Conservation (phyloP, 345 rosid species). For the Eucalyptus regnans region DNA sequence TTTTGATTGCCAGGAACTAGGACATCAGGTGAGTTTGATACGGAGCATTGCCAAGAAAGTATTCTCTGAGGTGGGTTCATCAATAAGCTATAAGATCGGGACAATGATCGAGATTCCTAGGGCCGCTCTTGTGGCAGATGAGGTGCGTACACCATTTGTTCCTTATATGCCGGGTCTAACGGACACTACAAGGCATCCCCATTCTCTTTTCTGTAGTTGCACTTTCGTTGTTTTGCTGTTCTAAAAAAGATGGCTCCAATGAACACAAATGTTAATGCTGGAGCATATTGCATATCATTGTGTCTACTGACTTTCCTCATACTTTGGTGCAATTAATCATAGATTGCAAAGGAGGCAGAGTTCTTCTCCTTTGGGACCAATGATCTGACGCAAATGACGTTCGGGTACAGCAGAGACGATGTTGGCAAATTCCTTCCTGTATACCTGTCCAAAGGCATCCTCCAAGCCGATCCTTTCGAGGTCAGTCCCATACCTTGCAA, state of each 20-base stretch:
- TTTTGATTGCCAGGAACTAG: slow-evolving; percentile 45
- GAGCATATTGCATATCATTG: neutral
- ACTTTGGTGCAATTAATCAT: neutral
- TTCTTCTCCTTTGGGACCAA: slow-evolving; percentile 97
- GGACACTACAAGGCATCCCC: too few relatives aligned
- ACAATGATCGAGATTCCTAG: slow-evolving; percentile 98
- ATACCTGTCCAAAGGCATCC: slow-evolving; percentile 68
- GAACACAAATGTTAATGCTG: neutral
- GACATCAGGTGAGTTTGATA: slow-evolving; percentile 62
- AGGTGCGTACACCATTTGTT: slow-evolving; percentile 25
- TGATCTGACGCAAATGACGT: slow-evolving; percentile 96
- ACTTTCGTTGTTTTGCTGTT: neutral
- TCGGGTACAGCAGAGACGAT: slow-evolving; percentile 91
- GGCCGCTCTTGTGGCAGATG: slow-evolving; percentile 92
- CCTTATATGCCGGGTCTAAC: neutral
- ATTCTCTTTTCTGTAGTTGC: neutral
- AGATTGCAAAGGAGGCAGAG: slow-evolving; percentile 92
- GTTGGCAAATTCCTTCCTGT: slow-evolving; percentile 84
- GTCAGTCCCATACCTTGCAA: slow-evolving; percentile 8
- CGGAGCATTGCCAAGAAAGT: slow-evolving; percentile 55
- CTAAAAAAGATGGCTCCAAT: neutral
- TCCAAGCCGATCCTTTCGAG: slow-evolving; percentile 93
- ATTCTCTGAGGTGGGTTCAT: slow-evolving; percentile 53
- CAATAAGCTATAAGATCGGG: slow-evolving; percentile 73
- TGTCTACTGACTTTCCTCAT: neutral